These are phyloP conservation scores for Trichosporon faecale DNA, from an alignment of 1,284 basidiomycete genomes.

Conservation along the genomic window DNA sequence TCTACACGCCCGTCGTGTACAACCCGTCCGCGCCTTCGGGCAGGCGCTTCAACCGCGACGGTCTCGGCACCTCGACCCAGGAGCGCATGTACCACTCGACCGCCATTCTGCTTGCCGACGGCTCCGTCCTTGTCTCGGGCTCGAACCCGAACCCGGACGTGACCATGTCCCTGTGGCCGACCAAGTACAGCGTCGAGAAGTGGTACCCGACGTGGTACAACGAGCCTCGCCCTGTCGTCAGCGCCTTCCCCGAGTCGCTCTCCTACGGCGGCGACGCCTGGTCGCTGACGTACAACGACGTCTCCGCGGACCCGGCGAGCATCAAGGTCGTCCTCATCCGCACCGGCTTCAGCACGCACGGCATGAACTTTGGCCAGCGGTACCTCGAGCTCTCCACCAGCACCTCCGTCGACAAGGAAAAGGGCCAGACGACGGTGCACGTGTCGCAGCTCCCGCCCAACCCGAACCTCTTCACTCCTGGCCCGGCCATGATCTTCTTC, in stretches of 20 bases:
- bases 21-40: slow-evolving; percentile 64
- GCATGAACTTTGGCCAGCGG: slow-evolving; percentile 62
- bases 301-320: slow-evolving; percentile 56
- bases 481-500: slow-evolving; percentile 76
- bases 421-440: slow-evolving; percentile 70
- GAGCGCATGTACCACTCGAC: slow-evolving; percentile 83
- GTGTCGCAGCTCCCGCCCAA: slow-evolving; percentile 78
- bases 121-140: slow-evolving; percentile 79
- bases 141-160: slow-evolving; percentile 74
- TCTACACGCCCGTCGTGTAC: slow-evolving; percentile 57
- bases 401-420: slow-evolving; percentile 71
- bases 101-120: slow-evolving; percentile 81
- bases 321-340: slow-evolving; percentile 78
- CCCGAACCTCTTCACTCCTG: slow-evolving; percentile 78
- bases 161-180: slow-evolving; percentile 40
- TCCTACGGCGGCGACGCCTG: slow-evolving; percentile 77
- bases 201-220: slow-evolving; percentile 58
- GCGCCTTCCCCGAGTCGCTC: slow-evolving; percentile 35
- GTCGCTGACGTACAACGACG: slow-evolving; percentile 63
- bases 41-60: slow-evolving; percentile 64
- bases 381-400: slow-evolving; percentile 68
- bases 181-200: slow-evolving; percentile 49
- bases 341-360: slow-evolving; percentile 90
- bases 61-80: slow-evolving; percentile 66
- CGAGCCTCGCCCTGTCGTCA: slow-evolving; percentile 62